Evolutionary conservation across 371 early-diverging fungal species (phyloP), one percentile per base, ranked within the genome.

Genomic region (Capillidium rhysosporum): DNA sequence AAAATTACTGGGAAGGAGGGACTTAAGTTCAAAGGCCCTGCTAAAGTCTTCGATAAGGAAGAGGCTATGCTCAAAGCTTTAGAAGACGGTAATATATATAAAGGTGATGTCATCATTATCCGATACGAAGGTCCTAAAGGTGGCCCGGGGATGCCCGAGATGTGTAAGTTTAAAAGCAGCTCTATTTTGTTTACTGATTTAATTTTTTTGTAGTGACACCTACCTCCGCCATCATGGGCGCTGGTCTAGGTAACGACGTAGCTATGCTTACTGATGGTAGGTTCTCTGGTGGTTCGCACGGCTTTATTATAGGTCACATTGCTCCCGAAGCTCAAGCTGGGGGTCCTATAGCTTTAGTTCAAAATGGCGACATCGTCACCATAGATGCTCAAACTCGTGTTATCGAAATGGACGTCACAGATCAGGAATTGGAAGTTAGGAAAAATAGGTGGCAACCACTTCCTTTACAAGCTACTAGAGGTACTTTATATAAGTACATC

Each of bases 1-100:
- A 96, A 96, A 70, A 96, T 96, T 64, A 96, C 97, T 4, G 97
- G 97, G 56, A 96, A 96, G 69, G 93, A 96, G 69, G 97, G 97
- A 18, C 69, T 91, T 3, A 45, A 57, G 52, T 96, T 96, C 60
- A 65, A 69, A 38, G 97, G 97, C 21, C 66, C 68, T 0, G 94
- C 97, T 40, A 77, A 79, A 46, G 90, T 89, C 30, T 96, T 80
- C 62, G 90, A 96, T 57, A 73, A 77, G 29, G 97, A 96, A 63
- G 81, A 85, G 55, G 86, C 77, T 26, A 87, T 93, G 81, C 69
- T 93, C 61, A 64, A 59, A 16, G 86, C 92, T 9, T 63, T 92
- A 51, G 92, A 91, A 67, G 69, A 70, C 18, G 73, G 73, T 21
- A 69, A 83, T 61, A 84, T 91, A 59, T 65, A 61, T 60, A 89